phyloP scores from a whole-genome alignment of 2,329 filamentous ascomycete species.

The Fusarium nematophilum region DNA sequence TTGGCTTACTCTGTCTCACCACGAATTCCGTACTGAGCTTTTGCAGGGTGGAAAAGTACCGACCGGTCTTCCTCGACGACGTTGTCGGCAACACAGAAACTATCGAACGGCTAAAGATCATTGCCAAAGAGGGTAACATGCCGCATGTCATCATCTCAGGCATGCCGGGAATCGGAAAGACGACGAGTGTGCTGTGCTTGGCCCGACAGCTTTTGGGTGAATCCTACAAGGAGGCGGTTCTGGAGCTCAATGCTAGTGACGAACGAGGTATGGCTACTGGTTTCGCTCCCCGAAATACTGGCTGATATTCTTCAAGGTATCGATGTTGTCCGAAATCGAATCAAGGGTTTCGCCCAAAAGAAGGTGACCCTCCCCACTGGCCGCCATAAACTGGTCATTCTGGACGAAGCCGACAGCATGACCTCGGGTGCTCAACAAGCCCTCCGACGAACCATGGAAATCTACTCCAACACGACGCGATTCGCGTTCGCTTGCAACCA shows the following conservation, averaged over 20 bases:
- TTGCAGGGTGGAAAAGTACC: constrained; percentile 95
- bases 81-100: constrained; percentile 98
- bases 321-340: constrained; percentile 95
- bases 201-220: constrained; percentile 92
- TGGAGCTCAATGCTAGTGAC: constrained; percentile 96
- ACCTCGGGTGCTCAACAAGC: constrained; percentile 96
- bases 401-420: constrained; percentile 99
- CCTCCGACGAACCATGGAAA: constrained; percentile 96
- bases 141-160: constrained; percentile 99
- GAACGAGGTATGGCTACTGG: constrained; percentile 74
- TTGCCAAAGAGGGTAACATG: constrained; percentile 99
- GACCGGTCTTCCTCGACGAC: constrained; percentile 93
- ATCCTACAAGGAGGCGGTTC: constrained; percentile 95
- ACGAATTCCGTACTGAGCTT: constrained; percentile 36
- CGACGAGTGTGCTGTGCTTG: constrained; percentile 92
- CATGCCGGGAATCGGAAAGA: constrained; percentile 99
- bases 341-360: constrained; percentile 99
- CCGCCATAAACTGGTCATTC: constrained; percentile 94
- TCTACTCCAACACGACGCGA: constrained; percentile 94
- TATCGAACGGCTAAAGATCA: constrained; percentile 96
- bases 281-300: background rate
- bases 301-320: constrained; percentile 69
- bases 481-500: constrained; percentile 99
- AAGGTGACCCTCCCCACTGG: constrained; percentile 94
- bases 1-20: background rate